Evolutionary conservation across 1,139 yeast genomes (phyloP).

Genomic region (Zhuliangozyma parablackwelliae): DNA sequence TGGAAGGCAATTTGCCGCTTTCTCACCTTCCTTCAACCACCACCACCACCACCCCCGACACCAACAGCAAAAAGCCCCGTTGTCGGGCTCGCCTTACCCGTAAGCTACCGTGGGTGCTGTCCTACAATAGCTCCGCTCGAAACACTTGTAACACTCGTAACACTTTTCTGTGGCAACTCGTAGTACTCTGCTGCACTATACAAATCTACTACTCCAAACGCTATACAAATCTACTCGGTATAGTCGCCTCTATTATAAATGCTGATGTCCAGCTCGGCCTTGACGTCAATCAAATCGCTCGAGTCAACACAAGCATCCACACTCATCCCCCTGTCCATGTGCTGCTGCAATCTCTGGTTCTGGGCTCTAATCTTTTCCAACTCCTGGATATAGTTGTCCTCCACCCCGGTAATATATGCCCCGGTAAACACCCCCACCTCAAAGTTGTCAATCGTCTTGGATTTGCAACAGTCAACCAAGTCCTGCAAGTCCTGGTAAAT

Average conservation of each 20-base stretch:
- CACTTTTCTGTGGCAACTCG: too few species aligned
- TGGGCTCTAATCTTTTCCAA: conserved; percentile 79
- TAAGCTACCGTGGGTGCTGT: too few species aligned
- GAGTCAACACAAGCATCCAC: conserved; percentile 47
- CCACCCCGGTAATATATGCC: conserved; percentile 85
- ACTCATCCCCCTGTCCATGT: conserved; percentile 27
- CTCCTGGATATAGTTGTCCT: conserved; percentile 74
- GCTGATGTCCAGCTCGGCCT: conserved; percentile 89
- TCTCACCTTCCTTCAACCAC: too few species aligned
- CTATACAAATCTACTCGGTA: conserved; percentile 3
- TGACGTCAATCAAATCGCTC: conserved; percentile 55
- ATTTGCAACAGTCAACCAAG: conserved; percentile 70
- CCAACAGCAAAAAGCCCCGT: not conserved
- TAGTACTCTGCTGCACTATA: too few species aligned
- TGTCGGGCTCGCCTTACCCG: too few species aligned
- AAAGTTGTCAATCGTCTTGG: conserved; percentile 51
- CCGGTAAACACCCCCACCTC: conserved; percentile 99
- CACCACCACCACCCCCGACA: too few species aligned
- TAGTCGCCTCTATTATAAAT: conserved; percentile 86
- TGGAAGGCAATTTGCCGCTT: too few species aligned
- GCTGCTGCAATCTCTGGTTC: conserved; percentile 60
- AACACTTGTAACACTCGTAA: too few species aligned
- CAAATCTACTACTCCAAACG: too few species aligned
- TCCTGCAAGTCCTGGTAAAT: conserved; percentile 85
- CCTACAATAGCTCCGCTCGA: too few species aligned